Base-by-base conservation (phyloP, 352 stramenopile species). In the Globisporangium camurandrum region DNA sequence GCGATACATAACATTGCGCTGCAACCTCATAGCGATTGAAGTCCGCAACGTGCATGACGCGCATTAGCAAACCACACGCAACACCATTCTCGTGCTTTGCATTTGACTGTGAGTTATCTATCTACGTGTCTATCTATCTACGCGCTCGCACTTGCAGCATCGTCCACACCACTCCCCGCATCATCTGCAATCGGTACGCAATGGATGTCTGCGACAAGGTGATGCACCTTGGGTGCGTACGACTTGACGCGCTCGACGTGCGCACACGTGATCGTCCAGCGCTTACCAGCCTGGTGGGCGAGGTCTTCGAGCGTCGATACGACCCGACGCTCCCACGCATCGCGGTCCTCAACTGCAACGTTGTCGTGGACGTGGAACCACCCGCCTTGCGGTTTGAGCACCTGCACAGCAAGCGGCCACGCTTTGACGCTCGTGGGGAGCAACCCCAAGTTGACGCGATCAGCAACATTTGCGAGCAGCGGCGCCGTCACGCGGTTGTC, bases 301-400 rank as follows among this genome's bases (percentile, higher is more conserved):
- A 96, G 57, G 31, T 57, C 30, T 2, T 47, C 26, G 41, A 94
- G 77, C 30, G 74, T 71, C 27, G 50, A 27, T 16, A 88, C 43
- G 2, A 95, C 56, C 17, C 75, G 75, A 34, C 85, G 51, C 27
- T 86, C 69, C 89, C 89, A 97, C 10, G 55, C 51, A 34, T 92
- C 62, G 24, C 71, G 67, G 56, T 98, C 86, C 39, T 85, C 62
- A 12, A 86, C 71, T 6, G 80, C 71, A 26, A 98, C 93, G 55
- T 98, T 99, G 43, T 92, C 95, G 62, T 99, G 95, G 34, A 99
- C 75, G 61, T 99, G 95, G 34, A 98, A 66, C 92, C 88, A 97
- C 7, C 93, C 94, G 36, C 94, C 94, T 3, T 54, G 55, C 2
- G 63, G 57, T 46, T 96, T 95, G 22, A 98, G 61, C 38, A 95